Evolutionary conservation across 805 yeast genomes (phyloP).

Genomic region (Ogataea paraovalis): DNA sequence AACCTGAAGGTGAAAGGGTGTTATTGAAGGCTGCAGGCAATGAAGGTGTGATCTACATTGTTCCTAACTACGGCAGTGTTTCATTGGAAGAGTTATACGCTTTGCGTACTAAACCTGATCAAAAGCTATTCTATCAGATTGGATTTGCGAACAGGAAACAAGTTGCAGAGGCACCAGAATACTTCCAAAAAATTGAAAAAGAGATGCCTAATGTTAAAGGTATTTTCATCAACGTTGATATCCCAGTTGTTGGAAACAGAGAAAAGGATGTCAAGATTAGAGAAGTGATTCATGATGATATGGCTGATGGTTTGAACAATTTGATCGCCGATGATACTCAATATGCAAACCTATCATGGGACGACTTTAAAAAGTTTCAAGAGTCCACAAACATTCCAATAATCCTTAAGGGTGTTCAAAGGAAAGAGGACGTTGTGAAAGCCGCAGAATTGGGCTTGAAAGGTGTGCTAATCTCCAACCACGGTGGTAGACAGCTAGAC

Average conservation of each 20-base stretch:
- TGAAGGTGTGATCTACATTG: constrained; percentile 69
- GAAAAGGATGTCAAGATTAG: constrained; percentile 79
- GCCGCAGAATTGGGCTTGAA: constrained; percentile 57
- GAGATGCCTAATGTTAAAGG: constrained; percentile 62
- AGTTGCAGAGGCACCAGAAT: constrained; percentile 43
- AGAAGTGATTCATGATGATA: constrained; percentile 42
- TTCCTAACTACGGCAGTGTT: constrained; percentile 82
- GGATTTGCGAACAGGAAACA: constrained; percentile 63
- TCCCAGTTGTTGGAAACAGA: constrained; percentile 78
- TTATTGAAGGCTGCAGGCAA: constrained; percentile 68
- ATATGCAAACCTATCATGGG: constrained; percentile 50
- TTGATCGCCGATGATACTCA: constrained; percentile 10
- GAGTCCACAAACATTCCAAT: constrained; percentile 43
- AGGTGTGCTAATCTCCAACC: constrained; percentile 67
- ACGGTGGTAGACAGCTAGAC: constrained; percentile 73
- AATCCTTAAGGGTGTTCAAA: constrained; percentile 61
- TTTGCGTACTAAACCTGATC: constrained; percentile 48
- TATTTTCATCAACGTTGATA: constrained; percentile 79
- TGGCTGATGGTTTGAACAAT: constrained; percentile 11
- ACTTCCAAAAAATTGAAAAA: constrained; percentile 21
- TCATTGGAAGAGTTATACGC: constrained; percentile 71
- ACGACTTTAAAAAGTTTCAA: constrained; percentile 51
- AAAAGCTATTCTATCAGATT: constrained; percentile 77
- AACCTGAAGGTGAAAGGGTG: constrained; percentile 81
- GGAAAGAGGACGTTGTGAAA: constrained; percentile 58